Evolutionary conservation across 2,329 filamentous ascomycete species (phyloP), one percentile per base, ranked within the genome.

Genomic region (Orbilia brochopaga): DNA sequence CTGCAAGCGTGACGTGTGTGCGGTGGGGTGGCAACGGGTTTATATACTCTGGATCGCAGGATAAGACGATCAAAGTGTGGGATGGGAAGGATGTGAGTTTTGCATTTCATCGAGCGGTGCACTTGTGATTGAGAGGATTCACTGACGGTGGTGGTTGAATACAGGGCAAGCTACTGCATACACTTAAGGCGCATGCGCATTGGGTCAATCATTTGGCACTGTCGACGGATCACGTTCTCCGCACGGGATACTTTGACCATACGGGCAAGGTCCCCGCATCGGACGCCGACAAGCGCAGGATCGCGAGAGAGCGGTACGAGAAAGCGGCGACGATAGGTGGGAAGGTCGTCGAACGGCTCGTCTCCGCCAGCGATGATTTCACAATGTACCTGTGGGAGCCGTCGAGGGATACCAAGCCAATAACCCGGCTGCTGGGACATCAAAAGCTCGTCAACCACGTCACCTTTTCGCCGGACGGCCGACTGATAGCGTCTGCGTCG

Each of bases 381-480:
- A 96, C 92, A 4, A 93, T 99, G 85, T 96, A 92, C 78, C 84
- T 99, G 6, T 99, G 93, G 93, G 90, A 95, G 70, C 92, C 92
- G 0, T 83, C 87, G 8, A 84, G 83, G 48, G 88, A 88, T 2
- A 90, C 84, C 6, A 97, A 97, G 79, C 92, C 93, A 0, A 83
- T 97, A 2, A 73, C 58, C n/a, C 90, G 88, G 0, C 56, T 73
- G 7, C 48, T 66, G 24, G 74, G 69, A 1, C 74, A 77, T 65
- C 56, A 46, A 6, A 50, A 54, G 11, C 4, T 13, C 1, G 73
- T 77, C 10, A 46, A 46, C 5, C 73, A 69, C 1, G 69, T 76
- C 11, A 27, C 57, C 8, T 97, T 97, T 80, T 96, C 91, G 0
- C 92, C 93, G 0, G 92, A 97, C 77, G 93, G 92, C 35, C 84